A percentile compares a stretch with the other conserved stretches of the same genome.
These are phyloP conservation scores for Ustilago bromivora DNA, from an alignment of 1,284 basidiomycete species.

Conservation along the genomic window DNA sequence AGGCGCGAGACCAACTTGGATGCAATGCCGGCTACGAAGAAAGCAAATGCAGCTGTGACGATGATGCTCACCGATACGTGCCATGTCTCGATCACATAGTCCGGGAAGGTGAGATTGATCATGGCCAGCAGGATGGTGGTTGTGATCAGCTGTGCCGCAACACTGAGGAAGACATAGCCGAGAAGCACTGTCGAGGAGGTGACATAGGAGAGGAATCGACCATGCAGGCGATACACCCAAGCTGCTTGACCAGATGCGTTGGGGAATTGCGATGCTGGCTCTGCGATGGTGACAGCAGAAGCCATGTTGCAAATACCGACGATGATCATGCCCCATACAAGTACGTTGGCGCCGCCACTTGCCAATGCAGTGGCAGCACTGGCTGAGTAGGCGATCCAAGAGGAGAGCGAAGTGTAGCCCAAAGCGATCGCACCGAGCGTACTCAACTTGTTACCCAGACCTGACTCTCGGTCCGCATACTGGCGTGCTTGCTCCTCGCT, in stretches of 20 bases:
- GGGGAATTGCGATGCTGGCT: slow-evolving; percentile 26
- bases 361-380: slow-evolving; percentile 25
- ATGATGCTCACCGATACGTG: slow-evolving; percentile 17
- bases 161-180: slow-evolving; percentile 28
- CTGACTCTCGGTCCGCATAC: neutral
- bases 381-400: slow-evolving; percentile 39
- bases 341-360: slow-evolving; percentile 39
- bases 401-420: slow-evolving; percentile 26
- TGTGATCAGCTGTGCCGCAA: slow-evolving; percentile 24
- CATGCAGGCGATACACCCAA: slow-evolving; percentile 26
- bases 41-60: slow-evolving; percentile 6
- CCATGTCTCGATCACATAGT: slow-evolving; percentile 19
- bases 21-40: slow-evolving; percentile 15
- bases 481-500: slow-evolving; percentile 2
- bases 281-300: slow-evolving; percentile 20
- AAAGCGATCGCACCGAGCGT: slow-evolving; percentile 27
- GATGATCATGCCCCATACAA: slow-evolving; percentile 38
- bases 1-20: slow-evolving; percentile 18
- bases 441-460: slow-evolving; percentile 32
- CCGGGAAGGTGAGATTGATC: slow-evolving; percentile 25
- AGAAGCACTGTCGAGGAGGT: slow-evolving; percentile 31
- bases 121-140: slow-evolving; percentile 38
- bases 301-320: slow-evolving; percentile 33
- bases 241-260: slow-evolving; percentile 24
- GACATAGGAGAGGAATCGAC: slow-evolving; percentile 22